Evolutionary conservation across 176 grass and related monocot genomes (phyloP), one percentile per base, ranked within the genome.

Genomic region (Neostapfia colusana): DNA sequence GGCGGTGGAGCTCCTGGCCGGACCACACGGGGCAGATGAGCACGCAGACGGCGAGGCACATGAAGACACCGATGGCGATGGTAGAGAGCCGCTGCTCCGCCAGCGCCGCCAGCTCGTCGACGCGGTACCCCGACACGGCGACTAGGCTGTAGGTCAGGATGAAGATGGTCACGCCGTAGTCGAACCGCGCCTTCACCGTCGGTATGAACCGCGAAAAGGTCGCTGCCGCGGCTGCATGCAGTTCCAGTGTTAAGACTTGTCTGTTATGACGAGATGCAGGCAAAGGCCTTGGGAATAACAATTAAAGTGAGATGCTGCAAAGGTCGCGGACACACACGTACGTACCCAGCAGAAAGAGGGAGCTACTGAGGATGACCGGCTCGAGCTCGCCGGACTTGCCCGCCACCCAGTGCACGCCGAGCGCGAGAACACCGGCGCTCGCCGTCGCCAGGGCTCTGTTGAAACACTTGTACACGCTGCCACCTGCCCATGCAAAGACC

Each of bases 61-160:
- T 81, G 70, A 65, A 77, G 67, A 97, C 80, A 55, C 93, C 93
- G 36, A 97, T 88, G 73, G 18, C 83, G 44, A 91, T 79, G 40
- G 93, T 93, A 63, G 86, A 89, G 2, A 97, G 0, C 36, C 93
- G 86, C 77, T 91, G 85, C 65, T 80, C 44, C 28, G 90, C 90
- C 84, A 97, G 49, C 10, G 35, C 61, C 46, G 80, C 11, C 17
- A 97, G 79, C 48, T 63, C 65, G 18, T 91, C 86, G 0, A 93
- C 90, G 56, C 93, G 93, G 74, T 97, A 97, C 42, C 93, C 93
- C 2, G 93, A 97, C 75, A 97, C 90, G 18, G 88, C 93, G 10
- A 97, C 93, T 34, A 93, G 67, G 84, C 93, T 91, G 83, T 83
- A 97, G 6, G 90, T 97, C 39, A 97, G 88, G 86, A 97, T 97